Evolutionary conservation across 768 basidiomycete species (phyloP).

Genomic region (Ramaria sp.): DNA sequence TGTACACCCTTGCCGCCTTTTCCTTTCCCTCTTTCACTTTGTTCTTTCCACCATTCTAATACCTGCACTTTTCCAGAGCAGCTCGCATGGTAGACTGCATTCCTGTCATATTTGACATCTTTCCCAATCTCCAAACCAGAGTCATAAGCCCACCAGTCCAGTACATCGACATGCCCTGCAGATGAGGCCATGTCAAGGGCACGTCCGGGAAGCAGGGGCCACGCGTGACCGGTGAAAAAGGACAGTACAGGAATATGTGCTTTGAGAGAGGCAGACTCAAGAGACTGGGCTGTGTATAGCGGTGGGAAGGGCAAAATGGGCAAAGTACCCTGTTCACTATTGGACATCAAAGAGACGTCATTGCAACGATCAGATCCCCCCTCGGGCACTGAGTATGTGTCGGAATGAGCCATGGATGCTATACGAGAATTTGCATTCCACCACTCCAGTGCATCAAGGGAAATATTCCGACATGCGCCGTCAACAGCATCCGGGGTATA

Average conservation of each 20-base stretch:
- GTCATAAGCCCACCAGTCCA: constrained; percentile 73
- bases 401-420: not conserved
- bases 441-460: constrained; percentile 70
- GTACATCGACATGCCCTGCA: constrained; percentile 60
- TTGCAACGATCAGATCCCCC: not conserved
- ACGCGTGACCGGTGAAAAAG: constrained; percentile 18
- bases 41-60: constrained; percentile 70
- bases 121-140: constrained; percentile 53
- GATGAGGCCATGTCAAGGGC: constrained; percentile 81
- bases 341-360: not conserved
- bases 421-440: constrained; percentile 52
- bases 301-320: constrained; percentile 29
- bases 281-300: constrained; percentile 70
- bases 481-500: constrained; percentile 61
- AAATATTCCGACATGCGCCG: constrained; percentile 67
- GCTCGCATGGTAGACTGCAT: constrained; percentile 69
- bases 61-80: constrained; percentile 73
- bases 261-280: constrained; percentile 70
- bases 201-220: constrained; percentile 77
- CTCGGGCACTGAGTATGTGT: not conserved
- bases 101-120: constrained; percentile 53
- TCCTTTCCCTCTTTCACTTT: constrained; percentile 3
- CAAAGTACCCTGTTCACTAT: not conserved
- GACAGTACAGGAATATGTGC: constrained; percentile 68
- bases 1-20: constrained; percentile 47